These are phyloP conservation scores for Geosmithia morbida DNA, from an alignment of 2,329 filamentous ascomycete species.

Conservation along the genomic window DNA sequence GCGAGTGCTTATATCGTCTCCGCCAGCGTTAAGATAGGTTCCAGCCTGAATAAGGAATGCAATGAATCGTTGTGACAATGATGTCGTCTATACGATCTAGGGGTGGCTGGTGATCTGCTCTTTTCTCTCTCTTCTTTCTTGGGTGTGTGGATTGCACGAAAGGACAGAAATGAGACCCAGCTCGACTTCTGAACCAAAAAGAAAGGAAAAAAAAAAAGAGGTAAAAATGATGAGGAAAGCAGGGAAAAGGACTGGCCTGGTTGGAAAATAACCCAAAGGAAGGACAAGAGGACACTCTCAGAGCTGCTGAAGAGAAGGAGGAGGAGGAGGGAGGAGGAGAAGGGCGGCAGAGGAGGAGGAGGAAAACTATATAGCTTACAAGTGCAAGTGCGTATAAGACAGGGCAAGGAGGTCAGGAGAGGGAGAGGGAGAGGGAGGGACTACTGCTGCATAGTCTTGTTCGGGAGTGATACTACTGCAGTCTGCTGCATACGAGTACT, in stretches of 20 bases:
- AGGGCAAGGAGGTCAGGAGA: no score
- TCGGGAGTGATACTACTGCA: no score
- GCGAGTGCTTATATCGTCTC: neutral
- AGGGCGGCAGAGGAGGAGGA: neutral
- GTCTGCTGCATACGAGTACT: no score
- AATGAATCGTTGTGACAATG: neutral
- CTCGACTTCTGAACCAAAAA: neutral
- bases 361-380: neutral
- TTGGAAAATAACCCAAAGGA: neutral
- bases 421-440: neutral
- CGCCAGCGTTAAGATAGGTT: neutral
- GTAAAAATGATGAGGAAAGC: no score
- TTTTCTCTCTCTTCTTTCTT: no score
- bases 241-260: conserved; percentile 1
- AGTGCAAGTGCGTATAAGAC: neutral
- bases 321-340: neutral
- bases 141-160: no score
- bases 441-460: no score
- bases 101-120: no score
- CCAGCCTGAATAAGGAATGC: neutral
- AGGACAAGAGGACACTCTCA: neutral
- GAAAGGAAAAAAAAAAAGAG: neutral
- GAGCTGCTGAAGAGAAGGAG: conserved; percentile 1
- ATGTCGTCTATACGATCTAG: no score
- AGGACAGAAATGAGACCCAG: neutral